phyloP scores from a whole-genome alignment of 2,329 filamentous ascomycete genomes.

The Cladophialophora exuberans region DNA sequence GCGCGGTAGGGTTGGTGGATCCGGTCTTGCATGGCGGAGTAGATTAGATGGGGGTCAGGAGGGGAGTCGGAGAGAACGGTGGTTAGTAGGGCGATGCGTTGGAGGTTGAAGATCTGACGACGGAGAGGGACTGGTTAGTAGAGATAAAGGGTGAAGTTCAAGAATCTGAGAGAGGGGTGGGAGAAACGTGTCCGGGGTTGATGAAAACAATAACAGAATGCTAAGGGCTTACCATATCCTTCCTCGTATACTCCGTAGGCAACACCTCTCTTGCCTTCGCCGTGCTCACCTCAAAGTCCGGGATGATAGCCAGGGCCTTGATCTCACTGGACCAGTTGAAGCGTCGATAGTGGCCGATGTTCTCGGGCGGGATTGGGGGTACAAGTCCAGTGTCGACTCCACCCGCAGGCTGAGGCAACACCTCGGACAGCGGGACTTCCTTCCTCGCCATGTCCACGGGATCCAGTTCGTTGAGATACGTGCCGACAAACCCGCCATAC shows the following conservation, averaged over 20 bases:
- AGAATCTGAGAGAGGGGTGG: background rate
- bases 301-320: constrained; percentile 95
- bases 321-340: constrained; percentile 94
- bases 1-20: constrained; percentile 96
- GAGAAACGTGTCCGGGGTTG: background rate
- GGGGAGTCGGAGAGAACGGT: constrained; percentile 87
- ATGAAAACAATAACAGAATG: background rate
- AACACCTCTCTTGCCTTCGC: constrained; percentile 86
- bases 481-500: constrained; percentile 95
- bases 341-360: constrained; percentile 95
- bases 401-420: constrained; percentile 85
- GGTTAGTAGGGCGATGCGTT: constrained; percentile 87
- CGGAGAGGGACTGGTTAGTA: background rate
- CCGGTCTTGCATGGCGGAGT: constrained; percentile 98
- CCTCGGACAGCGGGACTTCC: constrained; percentile 93
- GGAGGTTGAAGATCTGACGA: constrained; percentile 77
- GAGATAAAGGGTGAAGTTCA: background rate
- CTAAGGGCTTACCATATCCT: constrained; percentile 71
- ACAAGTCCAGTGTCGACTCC: constrained; percentile 85
- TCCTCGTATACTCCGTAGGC: constrained; percentile 75
- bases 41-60: constrained; percentile 90
- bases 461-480: constrained; percentile 89
- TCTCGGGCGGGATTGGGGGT: constrained; percentile 84
- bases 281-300: constrained; percentile 93
- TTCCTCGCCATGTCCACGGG: constrained; percentile 86